These are phyloP conservation scores for Fusarium sp. DNA, from an alignment of 2,329 filamentous ascomycete genomes.

Conservation along the genomic window DNA sequence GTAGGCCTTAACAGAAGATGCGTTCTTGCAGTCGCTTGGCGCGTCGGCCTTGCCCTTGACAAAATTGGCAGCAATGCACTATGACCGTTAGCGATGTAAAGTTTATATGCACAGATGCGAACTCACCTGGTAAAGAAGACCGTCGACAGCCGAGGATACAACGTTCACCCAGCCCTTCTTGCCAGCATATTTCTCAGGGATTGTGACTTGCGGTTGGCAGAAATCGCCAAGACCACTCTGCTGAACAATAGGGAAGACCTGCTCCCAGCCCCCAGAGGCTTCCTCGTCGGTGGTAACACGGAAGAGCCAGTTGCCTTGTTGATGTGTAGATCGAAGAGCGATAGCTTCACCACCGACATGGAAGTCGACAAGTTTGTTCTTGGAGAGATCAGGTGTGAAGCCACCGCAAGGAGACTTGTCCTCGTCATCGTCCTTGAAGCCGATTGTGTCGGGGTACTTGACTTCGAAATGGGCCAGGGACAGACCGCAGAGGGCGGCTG, in stretches of 20 bases:
- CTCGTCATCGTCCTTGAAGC: slow-evolving; percentile 59
- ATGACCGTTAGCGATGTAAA: neutral
- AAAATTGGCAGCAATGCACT: slow-evolving; percentile 68
- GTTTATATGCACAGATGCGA: neutral
- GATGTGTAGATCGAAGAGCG: slow-evolving; percentile 60
- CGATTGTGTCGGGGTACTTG: slow-evolving; percentile 59
- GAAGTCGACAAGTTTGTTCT: slow-evolving; percentile 64
- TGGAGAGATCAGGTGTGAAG: slow-evolving; percentile 58
- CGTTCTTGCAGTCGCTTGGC: slow-evolving; percentile 52
- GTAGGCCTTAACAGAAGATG: slow-evolving; percentile 48
- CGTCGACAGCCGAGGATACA: slow-evolving; percentile 64
- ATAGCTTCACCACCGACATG: slow-evolving; percentile 68
- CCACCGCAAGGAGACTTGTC: slow-evolving; percentile 65
- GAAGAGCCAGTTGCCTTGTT: slow-evolving; percentile 66
- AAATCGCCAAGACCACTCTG: slow-evolving; percentile 66
- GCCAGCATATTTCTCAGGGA: slow-evolving; percentile 63
- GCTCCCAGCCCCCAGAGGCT: slow-evolving; percentile 62
- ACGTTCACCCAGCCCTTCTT: slow-evolving; percentile 66
- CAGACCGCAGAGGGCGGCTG: slow-evolving; percentile 54
- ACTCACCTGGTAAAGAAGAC: slow-evolving; percentile 67
- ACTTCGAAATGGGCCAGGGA: slow-evolving; percentile 66
- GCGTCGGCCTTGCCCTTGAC: slow-evolving; percentile 55
- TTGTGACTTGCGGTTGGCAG: slow-evolving; percentile 62
- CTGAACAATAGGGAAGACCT: slow-evolving; percentile 63
- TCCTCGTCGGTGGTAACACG: slow-evolving; percentile 65